A percentile compares a stretch with the other conserved stretches of the same genome.
phyloP scores from a whole-genome alignment of 257 asterid species.

The Linaria vulgaris region DNA sequence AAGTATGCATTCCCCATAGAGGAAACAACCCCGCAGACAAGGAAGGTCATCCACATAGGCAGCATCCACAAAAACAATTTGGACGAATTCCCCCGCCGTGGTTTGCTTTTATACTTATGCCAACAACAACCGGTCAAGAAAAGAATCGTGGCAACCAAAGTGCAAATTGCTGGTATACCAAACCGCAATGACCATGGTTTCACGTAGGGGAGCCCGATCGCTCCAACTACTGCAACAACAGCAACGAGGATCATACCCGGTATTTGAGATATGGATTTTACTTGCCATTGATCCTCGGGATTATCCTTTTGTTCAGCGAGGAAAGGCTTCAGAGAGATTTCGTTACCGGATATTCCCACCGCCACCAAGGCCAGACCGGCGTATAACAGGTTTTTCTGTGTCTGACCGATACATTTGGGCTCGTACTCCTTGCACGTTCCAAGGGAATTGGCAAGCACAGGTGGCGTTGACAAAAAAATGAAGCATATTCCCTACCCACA shows the following conservation, averaged over 20 bases:
- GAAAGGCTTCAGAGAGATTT: no score
- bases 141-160: constrained; percentile 32
- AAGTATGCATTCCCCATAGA: constrained; percentile 45
- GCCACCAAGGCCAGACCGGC: no score
- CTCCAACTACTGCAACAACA: constrained; percentile 40
- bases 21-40: constrained; percentile 38
- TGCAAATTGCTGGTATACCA: constrained; percentile 54
- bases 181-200: constrained; percentile 65
- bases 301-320: no score
- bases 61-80: constrained; percentile 43
- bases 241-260: constrained; percentile 6
- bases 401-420: no score
- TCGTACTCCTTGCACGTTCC: no score
- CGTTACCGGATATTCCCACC: no score
- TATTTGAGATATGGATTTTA: not conserved
- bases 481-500: no score
- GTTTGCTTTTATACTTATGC: not conserved
- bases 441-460: no score
- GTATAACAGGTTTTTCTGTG: no score
- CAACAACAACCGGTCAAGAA: constrained; percentile 38
- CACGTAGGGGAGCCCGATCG: constrained; percentile 53
- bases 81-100: constrained; percentile 37
- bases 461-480: no score
- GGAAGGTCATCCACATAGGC: constrained; percentile 41
- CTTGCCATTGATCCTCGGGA: not conserved